A percentile compares a stretch with the other conserved stretches of the same genome.
These are phyloP conservation scores for Talaromyces sp. DNA, from an alignment of 2,329 filamentous ascomycete genomes.

Conservation along the genomic window DNA sequence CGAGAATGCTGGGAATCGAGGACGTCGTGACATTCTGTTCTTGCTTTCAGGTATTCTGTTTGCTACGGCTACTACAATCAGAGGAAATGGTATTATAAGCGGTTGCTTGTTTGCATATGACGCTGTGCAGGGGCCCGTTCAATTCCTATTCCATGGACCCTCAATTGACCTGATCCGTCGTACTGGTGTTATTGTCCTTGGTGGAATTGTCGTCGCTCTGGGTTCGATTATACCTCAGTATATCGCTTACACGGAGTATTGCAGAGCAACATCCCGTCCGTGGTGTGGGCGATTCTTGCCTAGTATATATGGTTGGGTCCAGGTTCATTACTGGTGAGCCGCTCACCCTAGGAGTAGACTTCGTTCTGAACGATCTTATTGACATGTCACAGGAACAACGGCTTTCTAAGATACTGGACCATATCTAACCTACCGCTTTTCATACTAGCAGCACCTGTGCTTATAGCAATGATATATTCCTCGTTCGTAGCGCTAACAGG, in stretches of 20 bases:
- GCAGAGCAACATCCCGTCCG: constrained; percentile 48
- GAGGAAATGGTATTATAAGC: constrained; percentile 82
- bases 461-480: constrained; percentile 62
- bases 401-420: constrained; percentile 88
- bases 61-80: constrained; percentile 65
- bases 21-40: constrained; percentile 45
- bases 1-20: constrained; percentile 23
- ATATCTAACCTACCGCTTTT: constrained; percentile 82
- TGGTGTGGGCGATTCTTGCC: constrained; percentile 75
- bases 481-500: constrained; percentile 42
- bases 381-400: constrained; percentile 64
- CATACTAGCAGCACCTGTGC: constrained; percentile 71
- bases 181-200: constrained; percentile 56
- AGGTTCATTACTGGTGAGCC: constrained; percentile 76
- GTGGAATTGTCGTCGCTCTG: constrained; percentile 61
- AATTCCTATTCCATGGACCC: constrained; percentile 37
- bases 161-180: constrained; percentile 44
- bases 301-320: constrained; percentile 88
- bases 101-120: constrained; percentile 70
- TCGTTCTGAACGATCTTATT: neutral
- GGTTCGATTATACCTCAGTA: constrained; percentile 69
- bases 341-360: neutral
- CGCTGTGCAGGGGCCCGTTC: constrained; percentile 40
- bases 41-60: constrained; percentile 64
- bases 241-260: constrained; percentile 69